These are phyloP conservation scores for Naegleria fowleri DNA, from an alignment of 208 protist species.

Conservation along the genomic window DNA sequence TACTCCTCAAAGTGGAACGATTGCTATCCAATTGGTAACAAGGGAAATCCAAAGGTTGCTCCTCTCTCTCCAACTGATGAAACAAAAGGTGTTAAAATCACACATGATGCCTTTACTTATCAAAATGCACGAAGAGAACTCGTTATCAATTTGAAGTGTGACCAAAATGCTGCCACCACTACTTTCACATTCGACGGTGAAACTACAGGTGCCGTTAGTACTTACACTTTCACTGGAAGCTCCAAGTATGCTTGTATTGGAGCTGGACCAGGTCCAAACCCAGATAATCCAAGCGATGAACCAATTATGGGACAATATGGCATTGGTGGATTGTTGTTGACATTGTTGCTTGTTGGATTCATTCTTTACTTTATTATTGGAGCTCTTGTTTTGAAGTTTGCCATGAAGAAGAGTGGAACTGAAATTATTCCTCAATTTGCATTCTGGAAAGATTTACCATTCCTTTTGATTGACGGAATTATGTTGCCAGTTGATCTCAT, in stretches of 20 bases:
- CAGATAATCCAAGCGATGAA: neutral
- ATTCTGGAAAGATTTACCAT: slow-evolving; percentile 15
- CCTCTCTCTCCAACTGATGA: neutral
- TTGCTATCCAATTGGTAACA: neutral
- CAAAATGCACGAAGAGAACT: neutral
- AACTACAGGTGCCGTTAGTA: neutral
- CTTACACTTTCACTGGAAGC: neutral
- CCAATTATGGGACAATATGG: neutral
- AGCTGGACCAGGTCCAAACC: neutral
- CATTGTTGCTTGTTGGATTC: neutral
- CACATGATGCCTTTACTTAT: neutral
- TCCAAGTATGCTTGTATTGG: neutral
- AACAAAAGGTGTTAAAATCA: neutral
- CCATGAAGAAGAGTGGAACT: neutral
- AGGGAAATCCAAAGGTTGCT: neutral
- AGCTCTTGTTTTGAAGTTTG: neutral
- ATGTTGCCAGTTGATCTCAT: neutral
- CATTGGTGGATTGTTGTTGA: slow-evolving; percentile 1
- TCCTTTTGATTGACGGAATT: neutral
- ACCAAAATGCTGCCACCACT: neutral
- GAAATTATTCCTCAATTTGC: neutral
- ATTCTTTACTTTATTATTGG: slow-evolving; percentile 26
- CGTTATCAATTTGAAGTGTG: neutral
- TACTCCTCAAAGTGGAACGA: neutral
- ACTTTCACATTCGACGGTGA: neutral